Base-by-base conservation (phyloP, 1,139 yeast genomes). In the Yamadazyma atlantica region DNA sequence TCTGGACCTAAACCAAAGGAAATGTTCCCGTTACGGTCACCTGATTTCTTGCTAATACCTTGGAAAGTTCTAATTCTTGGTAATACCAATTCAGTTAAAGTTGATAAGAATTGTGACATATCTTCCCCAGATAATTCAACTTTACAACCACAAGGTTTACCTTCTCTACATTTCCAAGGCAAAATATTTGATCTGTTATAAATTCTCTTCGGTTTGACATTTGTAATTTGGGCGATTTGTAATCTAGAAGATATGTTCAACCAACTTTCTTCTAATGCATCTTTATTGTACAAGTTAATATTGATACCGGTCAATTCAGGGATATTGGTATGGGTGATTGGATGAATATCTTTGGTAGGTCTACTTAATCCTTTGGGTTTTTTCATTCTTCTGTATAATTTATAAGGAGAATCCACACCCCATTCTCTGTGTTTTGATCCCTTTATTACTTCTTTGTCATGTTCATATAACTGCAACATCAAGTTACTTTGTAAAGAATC, bases 101-200 rank as follows among this genome's bases (percentile, higher is more conserved):
- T 92, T 16, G 85, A 66, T 43, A 94, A 59, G 56, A 94, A 92
- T 64, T 89, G 97, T 39, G 81, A 67, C 84, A 90, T 86, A 40
- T 87, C 87, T 46, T 84, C 76, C 33, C 97, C 98, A 26, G 72
- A 71, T 42, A 94, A 67, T 43, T 78, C 80, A 15, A 83, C 84
- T 58, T 86, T 86, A 43, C 95, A 96, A 38, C 98, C 99, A 79
- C 95, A 86, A 35, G 85, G 83, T 69, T 81, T 84, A 32, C 97
- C 96, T 36, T 81, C 81, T 61, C 97, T 80, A 40, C 89, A 75
- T 51, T 82, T 82, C 96, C 97, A 90, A 30, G 80, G 78, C 38
- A 92, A 85, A 34, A 88, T 87, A 61, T 89, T 89, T 11, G 86
- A 74, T 54, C 79, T 85, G 33, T 95, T 84, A 57, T 71, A 84